Base-by-base conservation (phyloP, 176 grass and related monocot species). In the Miscanthus lutarioriparius region DNA sequence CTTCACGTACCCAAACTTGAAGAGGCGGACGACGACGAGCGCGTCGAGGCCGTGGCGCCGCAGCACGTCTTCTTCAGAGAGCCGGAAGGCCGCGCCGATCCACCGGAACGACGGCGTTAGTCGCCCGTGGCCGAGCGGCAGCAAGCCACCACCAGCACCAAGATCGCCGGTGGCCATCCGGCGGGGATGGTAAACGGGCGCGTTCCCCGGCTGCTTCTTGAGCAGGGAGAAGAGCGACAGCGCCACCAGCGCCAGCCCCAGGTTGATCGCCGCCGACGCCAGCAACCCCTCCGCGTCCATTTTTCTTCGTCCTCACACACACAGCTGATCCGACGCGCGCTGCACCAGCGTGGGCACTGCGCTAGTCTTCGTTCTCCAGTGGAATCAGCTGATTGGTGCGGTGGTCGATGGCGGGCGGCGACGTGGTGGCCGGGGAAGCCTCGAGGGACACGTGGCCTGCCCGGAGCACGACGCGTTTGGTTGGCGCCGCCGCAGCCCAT, bases 201-300 rank as follows among this genome's bases (percentile, higher is more conserved):
- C 88, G 54, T 90, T 94, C 37, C 88, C 70, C 17, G 92, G 94
- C 84, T 97, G 94, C 83, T 90, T 90, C 77, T 97, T 97, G 16
- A 97, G 86, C 14, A 97, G 48, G 73, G 94, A 97, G 90, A 97
- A 97, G 75, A 94, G 88, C 17, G 92, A 92, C 23, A 97, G 90
- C 83, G 89, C 83, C 83, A 94, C 86, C 63, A 91, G 68, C 59
- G 92, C 92, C 78, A 94, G 73, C 12, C 90, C 88, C 32, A 97
- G 88, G 88, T 97, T 97, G 75, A 89, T 94, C 58, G 83, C 86
- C 54, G 90, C 92, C 78, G 92, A 94, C 59, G 88, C 92, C 22
- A 85, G 82, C 79, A 97, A 23, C 59, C 90, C 87, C 67, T 75
- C 90, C 8, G 92, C 87, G 74, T 97, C 85, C 94, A 97, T 97